A percentile compares a stretch with the other conserved stretches of the same genome.
Conservation (phyloP, 345 rosid genomes). For the Leavenworthia alabamica region DNA sequence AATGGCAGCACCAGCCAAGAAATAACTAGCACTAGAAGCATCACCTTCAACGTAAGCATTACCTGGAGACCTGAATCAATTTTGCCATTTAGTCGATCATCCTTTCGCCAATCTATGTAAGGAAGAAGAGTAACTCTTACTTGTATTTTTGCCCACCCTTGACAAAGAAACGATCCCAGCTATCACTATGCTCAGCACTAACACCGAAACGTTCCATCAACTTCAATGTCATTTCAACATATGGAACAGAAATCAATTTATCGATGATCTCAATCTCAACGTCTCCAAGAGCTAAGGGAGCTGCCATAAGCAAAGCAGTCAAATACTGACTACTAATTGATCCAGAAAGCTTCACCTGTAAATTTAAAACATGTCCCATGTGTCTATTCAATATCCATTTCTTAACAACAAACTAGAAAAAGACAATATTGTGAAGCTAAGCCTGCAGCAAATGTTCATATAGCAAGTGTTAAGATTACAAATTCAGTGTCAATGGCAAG, state of each 20-base stretch:
- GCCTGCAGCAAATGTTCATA: too few relatives aligned
- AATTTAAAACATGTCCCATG: conserved; percentile 10
- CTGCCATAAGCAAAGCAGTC: conserved; percentile 94
- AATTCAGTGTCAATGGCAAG: neutral
- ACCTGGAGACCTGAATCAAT: conserved; percentile 73
- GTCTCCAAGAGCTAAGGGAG: conserved; percentile 86
- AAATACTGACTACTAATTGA: conserved; percentile 90
- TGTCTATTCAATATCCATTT: too few relatives aligned
- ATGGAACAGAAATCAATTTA: conserved; percentile 83
- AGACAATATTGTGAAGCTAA: too few relatives aligned
- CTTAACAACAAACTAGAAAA: too few relatives aligned
- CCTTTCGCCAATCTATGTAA: neutral
- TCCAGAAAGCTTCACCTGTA: conserved; percentile 93
- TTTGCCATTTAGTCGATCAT: conserved; percentile 7
- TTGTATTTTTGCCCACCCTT: conserved; percentile 86
- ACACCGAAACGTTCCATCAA: conserved; percentile 93
- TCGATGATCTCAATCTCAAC: conserved; percentile 90
- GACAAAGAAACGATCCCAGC: conserved; percentile 83
- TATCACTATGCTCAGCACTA: conserved; percentile 55
- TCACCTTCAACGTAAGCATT: conserved; percentile 91
- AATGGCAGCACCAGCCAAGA: conserved; percentile 93
- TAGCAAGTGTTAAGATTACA: neutral
- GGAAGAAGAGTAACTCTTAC: conserved; percentile 35
- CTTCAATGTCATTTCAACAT: conserved; percentile 95
- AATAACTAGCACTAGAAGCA: conserved; percentile 99